Percentiles rank a stretch among this genome's conserved stretches.
Evolutionary conservation across 805 yeast species (phyloP).

Genomic region (Yarrowia deformans): DNA sequence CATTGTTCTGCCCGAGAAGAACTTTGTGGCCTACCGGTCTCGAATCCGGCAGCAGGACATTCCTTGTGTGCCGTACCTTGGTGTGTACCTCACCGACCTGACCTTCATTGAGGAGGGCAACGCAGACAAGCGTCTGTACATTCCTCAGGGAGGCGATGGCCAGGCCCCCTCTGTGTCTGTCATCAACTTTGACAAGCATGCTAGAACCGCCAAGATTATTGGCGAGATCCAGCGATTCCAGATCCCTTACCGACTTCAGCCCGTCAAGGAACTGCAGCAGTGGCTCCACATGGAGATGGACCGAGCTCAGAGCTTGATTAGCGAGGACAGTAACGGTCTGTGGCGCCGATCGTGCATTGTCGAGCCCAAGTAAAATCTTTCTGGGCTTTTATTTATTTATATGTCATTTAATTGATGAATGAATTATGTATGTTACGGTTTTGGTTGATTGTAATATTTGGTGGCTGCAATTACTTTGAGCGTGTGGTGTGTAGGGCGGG

Average conservation of each 20-base stretch:
- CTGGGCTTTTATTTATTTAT: conserved; percentile 31
- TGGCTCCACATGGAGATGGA: conserved; percentile 51
- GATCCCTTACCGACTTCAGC: conserved; percentile 42
- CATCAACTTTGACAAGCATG: conserved; percentile 51
- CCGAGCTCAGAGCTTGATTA: conserved; percentile 46
- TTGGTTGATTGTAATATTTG: neutral
- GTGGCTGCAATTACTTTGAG: too few relatives aligned
- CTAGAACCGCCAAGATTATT: conserved; percentile 47
- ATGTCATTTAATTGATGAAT: conserved; percentile 16
- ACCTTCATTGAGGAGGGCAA: conserved; percentile 53
- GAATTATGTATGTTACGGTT: conserved; percentile 15
- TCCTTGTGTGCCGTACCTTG: conserved; percentile 51
- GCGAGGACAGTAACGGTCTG: conserved; percentile 48
- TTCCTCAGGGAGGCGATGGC: conserved; percentile 40
- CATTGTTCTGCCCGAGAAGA: conserved; percentile 50
- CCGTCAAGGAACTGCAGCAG: conserved; percentile 45
- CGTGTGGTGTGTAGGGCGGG: neutral
- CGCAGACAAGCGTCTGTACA: conserved; percentile 43
- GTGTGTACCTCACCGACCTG: conserved; percentile 50
- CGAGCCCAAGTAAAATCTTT: conserved; percentile 46
- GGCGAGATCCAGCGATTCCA: conserved; percentile 51
- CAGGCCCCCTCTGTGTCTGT: conserved; percentile 41
- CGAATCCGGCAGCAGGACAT: conserved; percentile 44
- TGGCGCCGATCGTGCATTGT: conserved; percentile 52
- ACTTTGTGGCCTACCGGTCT: conserved; percentile 49